phyloP scores from a whole-genome alignment of 768 basidiomycete species.

The Tephrocybe sp. region DNA sequence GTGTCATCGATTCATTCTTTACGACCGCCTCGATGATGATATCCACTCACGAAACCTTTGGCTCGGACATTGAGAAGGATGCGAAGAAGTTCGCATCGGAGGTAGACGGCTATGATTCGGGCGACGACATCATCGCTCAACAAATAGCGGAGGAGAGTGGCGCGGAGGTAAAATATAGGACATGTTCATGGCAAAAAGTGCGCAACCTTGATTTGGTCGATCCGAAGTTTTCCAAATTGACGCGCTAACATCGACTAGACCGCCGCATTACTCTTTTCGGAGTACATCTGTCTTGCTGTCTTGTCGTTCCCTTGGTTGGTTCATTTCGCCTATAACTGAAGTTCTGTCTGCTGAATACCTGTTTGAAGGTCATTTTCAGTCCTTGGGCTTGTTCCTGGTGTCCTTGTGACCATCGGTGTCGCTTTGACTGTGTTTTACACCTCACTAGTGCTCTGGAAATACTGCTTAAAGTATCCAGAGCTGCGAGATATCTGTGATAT shows the following conservation, averaged over 20 bases:
- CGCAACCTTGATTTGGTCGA: not conserved
- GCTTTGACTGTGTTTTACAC: conserved; percentile 44
- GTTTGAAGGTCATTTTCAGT: conserved; percentile 40
- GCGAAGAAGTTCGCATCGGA: not conserved
- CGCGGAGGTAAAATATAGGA: conserved; percentile 23
- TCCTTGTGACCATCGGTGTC: conserved; percentile 39
- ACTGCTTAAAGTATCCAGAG: conserved; percentile 49
- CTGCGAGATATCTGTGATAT: conserved; percentile 54
- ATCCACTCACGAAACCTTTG: too few species aligned
- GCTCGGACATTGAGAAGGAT: conserved; percentile 7
- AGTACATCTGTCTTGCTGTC: conserved; percentile 46
- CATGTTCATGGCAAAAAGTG: conserved; percentile 52
- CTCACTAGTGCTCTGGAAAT: conserved; percentile 47
- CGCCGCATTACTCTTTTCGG: conserved; percentile 43
- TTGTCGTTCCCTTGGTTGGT: conserved; percentile 38
- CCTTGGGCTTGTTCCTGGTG: conserved; percentile 42
- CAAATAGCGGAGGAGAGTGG: conserved; percentile 11
- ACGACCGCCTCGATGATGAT: too few species aligned
- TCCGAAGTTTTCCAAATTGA: too few species aligned
- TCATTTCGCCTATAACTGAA: not conserved
- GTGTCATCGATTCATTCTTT: too few species aligned
- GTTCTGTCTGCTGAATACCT: not conserved
- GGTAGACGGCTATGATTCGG: not conserved
- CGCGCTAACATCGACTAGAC: conserved; percentile 27
- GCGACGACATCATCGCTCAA: conserved; percentile 3